phyloP scores from a whole-genome alignment of 192 early-diverging fungal species.

The Backusella luteola region DNA sequence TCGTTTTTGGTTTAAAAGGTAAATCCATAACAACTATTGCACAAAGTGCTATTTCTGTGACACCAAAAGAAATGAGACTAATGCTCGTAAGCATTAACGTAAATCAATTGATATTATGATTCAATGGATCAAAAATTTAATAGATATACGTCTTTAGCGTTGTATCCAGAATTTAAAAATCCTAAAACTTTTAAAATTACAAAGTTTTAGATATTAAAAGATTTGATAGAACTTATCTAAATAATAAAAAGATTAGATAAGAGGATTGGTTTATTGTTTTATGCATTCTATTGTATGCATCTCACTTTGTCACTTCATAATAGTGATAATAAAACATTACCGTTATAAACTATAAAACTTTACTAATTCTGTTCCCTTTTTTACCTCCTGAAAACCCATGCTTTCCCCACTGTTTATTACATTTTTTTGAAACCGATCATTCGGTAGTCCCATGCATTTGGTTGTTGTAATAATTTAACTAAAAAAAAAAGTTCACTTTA shows the following conservation, averaged over 20 bases:
- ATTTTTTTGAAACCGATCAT: not conserved
- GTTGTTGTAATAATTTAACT: not conserved
- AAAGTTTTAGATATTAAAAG: not conserved
- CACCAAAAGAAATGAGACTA: too few relatives aligned
- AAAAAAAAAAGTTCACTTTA: not conserved
- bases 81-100: too few relatives aligned
- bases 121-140: not conserved
- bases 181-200: not conserved
- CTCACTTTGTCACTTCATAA: not conserved
- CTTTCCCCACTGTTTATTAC: not conserved
- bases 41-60: too few relatives aligned
- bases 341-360: not conserved
- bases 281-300: too few relatives aligned
- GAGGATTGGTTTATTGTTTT: not conserved
- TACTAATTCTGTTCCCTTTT: not conserved
- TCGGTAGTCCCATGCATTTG: not conserved
- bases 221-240: too few relatives aligned
- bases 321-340: not conserved
- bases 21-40: too few relatives aligned
- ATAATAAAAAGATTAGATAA: not conserved
- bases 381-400: not conserved
- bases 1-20: too few relatives aligned
- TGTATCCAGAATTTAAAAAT: not conserved
- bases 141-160: not conserved
- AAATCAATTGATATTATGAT: not conserved